Conservation (phyloP, 2,329 filamentous ascomycete genomes). For the Westerdykella ornata region DNA sequence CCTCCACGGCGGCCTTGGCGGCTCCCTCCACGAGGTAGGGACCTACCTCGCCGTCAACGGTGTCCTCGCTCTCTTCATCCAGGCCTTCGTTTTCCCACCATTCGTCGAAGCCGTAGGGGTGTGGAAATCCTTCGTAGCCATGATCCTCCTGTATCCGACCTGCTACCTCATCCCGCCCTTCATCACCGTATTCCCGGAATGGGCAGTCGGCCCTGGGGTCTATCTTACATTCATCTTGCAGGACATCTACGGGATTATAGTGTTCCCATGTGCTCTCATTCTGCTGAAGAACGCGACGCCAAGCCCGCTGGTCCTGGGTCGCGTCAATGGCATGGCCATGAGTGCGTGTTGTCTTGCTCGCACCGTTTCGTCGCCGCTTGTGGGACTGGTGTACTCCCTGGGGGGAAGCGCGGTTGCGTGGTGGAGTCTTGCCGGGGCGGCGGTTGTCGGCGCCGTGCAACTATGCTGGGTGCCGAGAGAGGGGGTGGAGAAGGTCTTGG, state of each 20-base stretch:
- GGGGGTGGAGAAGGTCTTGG: slow-evolving; percentile 30
- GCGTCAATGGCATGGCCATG: slow-evolving; percentile 65
- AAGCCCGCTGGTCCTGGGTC: slow-evolving; percentile 55
- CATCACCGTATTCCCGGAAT: slow-evolving; percentile 51
- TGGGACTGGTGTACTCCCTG: slow-evolving; percentile 59
- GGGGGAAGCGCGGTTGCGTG: slow-evolving; percentile 56
- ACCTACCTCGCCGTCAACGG: slow-evolving; percentile 63
- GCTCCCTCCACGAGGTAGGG: slow-evolving; percentile 59
- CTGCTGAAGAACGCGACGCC: slow-evolving; percentile 68
- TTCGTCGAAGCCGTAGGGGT: slow-evolving; percentile 59
- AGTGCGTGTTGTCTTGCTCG: slow-evolving; percentile 59
- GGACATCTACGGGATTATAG: slow-evolving; percentile 61
- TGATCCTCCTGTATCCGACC: slow-evolving; percentile 59
- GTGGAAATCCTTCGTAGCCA: slow-evolving; percentile 60
- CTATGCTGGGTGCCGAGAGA: slow-evolving; percentile 50
- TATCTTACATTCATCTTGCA: slow-evolving; percentile 59
- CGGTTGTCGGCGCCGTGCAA: slow-evolving; percentile 50
- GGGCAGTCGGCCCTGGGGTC: slow-evolving; percentile 53
- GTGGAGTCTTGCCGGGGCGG: slow-evolving; percentile 53
- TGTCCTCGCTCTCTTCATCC: slow-evolving; percentile 64
- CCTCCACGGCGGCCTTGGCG: slow-evolving; percentile 56
- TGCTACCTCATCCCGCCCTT: slow-evolving; percentile 65
- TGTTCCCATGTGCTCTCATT: slow-evolving; percentile 63
- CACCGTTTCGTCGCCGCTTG: slow-evolving; percentile 61
- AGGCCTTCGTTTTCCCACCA: slow-evolving; percentile 63